Base-by-base conservation (phyloP, 768 basidiomycete genomes). In the Arthromyces matolae region DNA sequence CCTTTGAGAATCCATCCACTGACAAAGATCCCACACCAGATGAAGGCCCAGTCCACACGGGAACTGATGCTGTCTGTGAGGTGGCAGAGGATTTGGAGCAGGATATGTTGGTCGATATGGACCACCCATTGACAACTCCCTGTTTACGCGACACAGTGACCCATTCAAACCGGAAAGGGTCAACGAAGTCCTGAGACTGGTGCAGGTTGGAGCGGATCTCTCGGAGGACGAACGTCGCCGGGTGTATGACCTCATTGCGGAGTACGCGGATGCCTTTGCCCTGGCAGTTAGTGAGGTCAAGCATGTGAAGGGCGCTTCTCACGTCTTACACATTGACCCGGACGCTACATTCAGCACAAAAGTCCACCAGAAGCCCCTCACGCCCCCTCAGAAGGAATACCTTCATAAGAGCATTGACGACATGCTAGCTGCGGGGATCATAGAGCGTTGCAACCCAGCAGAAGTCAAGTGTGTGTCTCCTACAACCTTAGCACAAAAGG, bases 221-320 rank as follows among this genome's bases (percentile, higher is more conserved):
- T 55, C 59, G 0, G 23, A 33, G 2, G 55, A 48, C 1, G 53
- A 77, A 41, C 40, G 50, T 3, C 12, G 9, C 2, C 13, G 50
- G 10, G 64, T 72, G 0, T 16, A 35, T 0, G 44, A 27, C 0
- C 38, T 72, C 2, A 25, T 76, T 0, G 29, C 5, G 0, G 47
- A 65, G 38, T 72, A 60, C 42, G 69, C 73, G 0, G 71, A 75
- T 50, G 54, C 62, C 22, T 77, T 73, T 45, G 69, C 71, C 5
- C 52, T 74, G 1, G 63, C 66, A 0, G 52, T 74, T 7, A 60
- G 62, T 16, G 71, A 77, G 47, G 73, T 76, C 2, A 40, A 42
- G 18, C 50, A 56, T 0, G 64, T 75, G 0, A 34, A 56, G 7
- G 66, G 62, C 1, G 64, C 62, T 3, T 54, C 57, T 1, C 71